phyloP scores from a whole-genome alignment of 2,329 filamentous ascomycete genomes.

The Fusarium piperis region DNA sequence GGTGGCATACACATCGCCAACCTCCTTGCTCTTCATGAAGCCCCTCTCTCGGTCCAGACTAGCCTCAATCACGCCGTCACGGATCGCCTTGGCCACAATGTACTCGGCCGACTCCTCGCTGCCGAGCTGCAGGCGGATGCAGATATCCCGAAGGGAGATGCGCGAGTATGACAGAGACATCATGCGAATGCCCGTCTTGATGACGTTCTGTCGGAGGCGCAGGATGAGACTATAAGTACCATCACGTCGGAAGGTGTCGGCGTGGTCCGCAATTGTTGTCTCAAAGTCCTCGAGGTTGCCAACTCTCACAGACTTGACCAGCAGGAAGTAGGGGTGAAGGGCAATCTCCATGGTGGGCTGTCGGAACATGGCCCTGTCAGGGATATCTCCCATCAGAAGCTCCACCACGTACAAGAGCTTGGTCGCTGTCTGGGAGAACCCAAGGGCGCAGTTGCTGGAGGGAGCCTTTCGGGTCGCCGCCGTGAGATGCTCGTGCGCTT shows the following conservation, averaged over 20 bases:
- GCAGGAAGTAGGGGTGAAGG: conserved; percentile 90
- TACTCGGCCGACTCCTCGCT: conserved; percentile 99
- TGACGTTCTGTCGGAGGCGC: conserved; percentile 95
- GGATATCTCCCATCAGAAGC: conserved; percentile 97
- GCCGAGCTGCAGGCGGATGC: conserved; percentile 90
- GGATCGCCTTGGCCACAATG: conserved; percentile 98
- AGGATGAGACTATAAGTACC: conserved; percentile 96
- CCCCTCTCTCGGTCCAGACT: conserved; percentile 92
- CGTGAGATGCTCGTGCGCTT: conserved; percentile 93
- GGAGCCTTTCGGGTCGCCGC: conserved; percentile 96
- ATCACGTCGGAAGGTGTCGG: conserved; percentile 88
- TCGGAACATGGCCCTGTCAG: conserved; percentile 93
- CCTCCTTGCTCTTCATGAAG: conserved; percentile 98
- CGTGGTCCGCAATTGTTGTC: conserved; percentile 82
- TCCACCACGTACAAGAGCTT: conserved; percentile 98
- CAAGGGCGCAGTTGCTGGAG: conserved; percentile 85
- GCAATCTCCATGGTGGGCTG: conserved; percentile 87
- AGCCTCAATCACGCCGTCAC: conserved; percentile 96
- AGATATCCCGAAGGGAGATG: conserved; percentile 96
- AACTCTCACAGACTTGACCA: conserved; percentile 95
- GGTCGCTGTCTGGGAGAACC: conserved; percentile 94
- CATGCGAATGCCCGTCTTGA: conserved; percentile 99
- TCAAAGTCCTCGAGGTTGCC: conserved; percentile 95
- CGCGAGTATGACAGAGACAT: conserved; percentile 98
- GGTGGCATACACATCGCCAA: conserved; percentile 95